A percentile compares a stretch with the other conserved stretches of the same genome.
These are phyloP conservation scores for Diplogelasinospora grovesii DNA, from an alignment of 495 filamentous ascomycete species.

Conservation along the genomic window DNA sequence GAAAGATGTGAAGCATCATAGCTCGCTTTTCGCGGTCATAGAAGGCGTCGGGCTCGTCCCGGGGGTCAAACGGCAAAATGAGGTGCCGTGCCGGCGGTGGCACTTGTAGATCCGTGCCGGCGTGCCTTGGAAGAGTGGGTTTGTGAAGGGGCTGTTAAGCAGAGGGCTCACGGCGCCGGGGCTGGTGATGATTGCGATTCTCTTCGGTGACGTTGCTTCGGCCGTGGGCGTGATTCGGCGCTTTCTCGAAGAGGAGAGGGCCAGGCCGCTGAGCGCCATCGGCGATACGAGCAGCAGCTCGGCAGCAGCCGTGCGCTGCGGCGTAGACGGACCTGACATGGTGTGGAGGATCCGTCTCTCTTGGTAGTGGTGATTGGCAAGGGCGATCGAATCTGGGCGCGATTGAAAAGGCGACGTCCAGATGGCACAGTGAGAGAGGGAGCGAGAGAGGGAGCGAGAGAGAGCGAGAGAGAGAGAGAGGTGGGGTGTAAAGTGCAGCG, in stretches of 20 bases:
- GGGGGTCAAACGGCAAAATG: slow-evolving; percentile 3
- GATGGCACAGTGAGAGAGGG: slow-evolving; percentile 1
- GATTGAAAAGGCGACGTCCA: slow-evolving; percentile 3
- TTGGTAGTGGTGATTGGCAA: slow-evolving; percentile 2
- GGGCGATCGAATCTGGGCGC: slow-evolving; percentile 2
- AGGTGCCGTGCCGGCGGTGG: not conserved
- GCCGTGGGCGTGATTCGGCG: not conserved
- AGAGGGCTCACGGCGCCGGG: not conserved
- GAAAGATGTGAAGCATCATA: not conserved
- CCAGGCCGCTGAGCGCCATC: not conserved
- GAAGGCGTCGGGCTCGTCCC: not conserved
- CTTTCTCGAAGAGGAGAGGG: not conserved
- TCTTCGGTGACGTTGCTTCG: not conserved
- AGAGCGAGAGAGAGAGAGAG: not conserved
- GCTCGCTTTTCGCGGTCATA: not conserved
- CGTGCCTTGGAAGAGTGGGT: not conserved
- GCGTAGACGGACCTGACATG: slow-evolving; percentile 7
- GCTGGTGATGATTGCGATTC: not conserved
- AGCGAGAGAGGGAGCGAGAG: not conserved
- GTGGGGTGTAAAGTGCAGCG: slow-evolving; percentile 1
- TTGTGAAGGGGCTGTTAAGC: not conserved
- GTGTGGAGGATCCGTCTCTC: slow-evolving; percentile 2
- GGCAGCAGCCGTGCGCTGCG: not conserved
- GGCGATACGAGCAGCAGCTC: not conserved
- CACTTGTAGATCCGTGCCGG: not conserved